These are phyloP conservation scores for Colletotrichum echinochloae DNA, from an alignment of 2,329 filamentous ascomycete genomes.

Conservation along the genomic window DNA sequence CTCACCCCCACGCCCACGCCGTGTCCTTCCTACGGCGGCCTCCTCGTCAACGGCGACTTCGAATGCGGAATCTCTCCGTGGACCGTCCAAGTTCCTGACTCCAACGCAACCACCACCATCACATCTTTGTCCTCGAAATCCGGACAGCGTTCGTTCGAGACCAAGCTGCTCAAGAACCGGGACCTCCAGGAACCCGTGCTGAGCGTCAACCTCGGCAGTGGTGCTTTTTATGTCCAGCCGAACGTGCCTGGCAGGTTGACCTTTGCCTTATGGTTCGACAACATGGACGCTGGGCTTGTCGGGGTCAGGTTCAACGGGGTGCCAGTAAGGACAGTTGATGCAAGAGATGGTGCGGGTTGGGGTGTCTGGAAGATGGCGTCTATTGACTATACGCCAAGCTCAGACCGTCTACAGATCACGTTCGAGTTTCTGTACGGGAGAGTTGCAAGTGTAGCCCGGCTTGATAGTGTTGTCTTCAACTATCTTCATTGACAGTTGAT, in stretches of 20 bases:
- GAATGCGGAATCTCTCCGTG: slow-evolving; percentile 37
- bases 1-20: slow-evolving; percentile 19
- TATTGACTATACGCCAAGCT: slow-evolving; percentile 15
- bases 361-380: slow-evolving; percentile 16
- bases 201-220: background rate
- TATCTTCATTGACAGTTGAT: background rate
- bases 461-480: slow-evolving; percentile 8
- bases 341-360: slow-evolving; percentile 23
- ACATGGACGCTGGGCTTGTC: slow-evolving; percentile 20
- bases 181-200: background rate
- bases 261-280: slow-evolving; percentile 23
- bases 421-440: slow-evolving; percentile 17
- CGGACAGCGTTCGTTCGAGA: slow-evolving; percentile 5
- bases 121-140: slow-evolving; percentile 1
- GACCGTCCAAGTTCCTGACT: slow-evolving; percentile 41
- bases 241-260: slow-evolving; percentile 8
- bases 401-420: background rate
- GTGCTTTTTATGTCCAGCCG: background rate
- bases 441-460: slow-evolving; percentile 11
- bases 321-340: slow-evolving; percentile 9
- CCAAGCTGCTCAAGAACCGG: slow-evolving; percentile 3
- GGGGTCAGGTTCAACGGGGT: slow-evolving; percentile 10
- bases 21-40: slow-evolving; percentile 14
- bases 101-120: slow-evolving; percentile 7
- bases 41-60: slow-evolving; percentile 30